Evolutionary conservation across 352 stramenopile genomes (phyloP).

Genomic region (Phytophthora boehmeriae): DNA sequence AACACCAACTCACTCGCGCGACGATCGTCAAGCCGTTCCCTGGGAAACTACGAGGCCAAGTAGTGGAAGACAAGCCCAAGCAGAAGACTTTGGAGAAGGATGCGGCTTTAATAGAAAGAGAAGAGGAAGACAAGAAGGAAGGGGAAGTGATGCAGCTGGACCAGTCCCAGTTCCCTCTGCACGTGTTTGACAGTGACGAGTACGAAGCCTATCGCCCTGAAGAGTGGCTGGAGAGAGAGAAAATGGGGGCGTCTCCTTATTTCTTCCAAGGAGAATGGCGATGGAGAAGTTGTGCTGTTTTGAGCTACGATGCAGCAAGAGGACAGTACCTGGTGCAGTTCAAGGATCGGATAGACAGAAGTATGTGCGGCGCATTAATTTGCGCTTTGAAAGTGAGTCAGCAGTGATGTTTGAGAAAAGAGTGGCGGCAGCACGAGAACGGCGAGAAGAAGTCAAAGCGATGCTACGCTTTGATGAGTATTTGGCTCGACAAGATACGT

Average conservation of each 20-base stretch:
- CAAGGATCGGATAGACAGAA: constrained; percentile 87
- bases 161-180: constrained; percentile 91
- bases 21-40: constrained; percentile 67
- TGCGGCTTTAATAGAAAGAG: not conserved
- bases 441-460: constrained; percentile 82
- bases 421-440: constrained; percentile 62
- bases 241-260: constrained; percentile 71
- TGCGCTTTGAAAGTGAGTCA: constrained; percentile 90
- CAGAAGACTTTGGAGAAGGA: not conserved
- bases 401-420: constrained; percentile 73
- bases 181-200: constrained; percentile 91
- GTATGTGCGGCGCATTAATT: constrained; percentile 89
- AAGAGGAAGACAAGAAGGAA: constrained; percentile 19
- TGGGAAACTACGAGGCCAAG: constrained; percentile 54
- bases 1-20: constrained; percentile 56
- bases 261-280: constrained; percentile 88
- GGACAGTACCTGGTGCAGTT: constrained; percentile 89
- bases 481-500: constrained; percentile 74
- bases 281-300: constrained; percentile 73
- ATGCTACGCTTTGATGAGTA: constrained; percentile 93
- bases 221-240: constrained; percentile 71
- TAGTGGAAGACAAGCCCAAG: constrained; percentile 6
- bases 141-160: constrained; percentile 89
- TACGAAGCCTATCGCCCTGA: constrained; percentile 71
- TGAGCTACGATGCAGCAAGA: constrained; percentile 65